Evolutionary conservation across 306 rosid genomes (phyloP).

Genomic region (Lotus japonicus): DNA sequence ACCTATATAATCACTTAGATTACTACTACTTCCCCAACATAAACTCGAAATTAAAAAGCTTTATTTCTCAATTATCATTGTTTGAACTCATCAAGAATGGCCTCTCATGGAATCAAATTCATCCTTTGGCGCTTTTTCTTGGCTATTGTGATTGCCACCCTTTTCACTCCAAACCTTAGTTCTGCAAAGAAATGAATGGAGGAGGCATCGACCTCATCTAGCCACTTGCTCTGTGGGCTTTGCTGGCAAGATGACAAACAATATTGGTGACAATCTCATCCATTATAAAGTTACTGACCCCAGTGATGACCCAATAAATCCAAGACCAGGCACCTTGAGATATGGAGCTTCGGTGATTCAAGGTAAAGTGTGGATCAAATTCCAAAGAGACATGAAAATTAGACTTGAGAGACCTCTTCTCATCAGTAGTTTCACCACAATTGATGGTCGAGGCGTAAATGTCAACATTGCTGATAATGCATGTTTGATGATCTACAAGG

Average conservation of each 20-base stretch:
- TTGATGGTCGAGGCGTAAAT: conserved; percentile 28
- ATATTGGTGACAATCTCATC: conserved; percentile 14
- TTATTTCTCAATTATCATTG: neutral
- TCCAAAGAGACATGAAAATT: conserved; percentile 25
- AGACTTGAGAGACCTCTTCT: conserved; percentile 20
- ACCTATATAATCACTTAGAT: neutral
- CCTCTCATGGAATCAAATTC: neutral
- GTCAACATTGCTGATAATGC: conserved; percentile 23
- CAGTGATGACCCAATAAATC: conserved; percentile 20
- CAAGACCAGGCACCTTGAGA: conserved; percentile 16
- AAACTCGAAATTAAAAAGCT: neutral
- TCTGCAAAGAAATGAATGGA: conserved; percentile 17
- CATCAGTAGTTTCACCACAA: conserved; percentile 36
- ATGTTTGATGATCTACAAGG: conserved; percentile 31
- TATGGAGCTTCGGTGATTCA: conserved; percentile 30
- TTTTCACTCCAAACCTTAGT: neutral
- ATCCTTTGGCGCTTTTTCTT: neutral
- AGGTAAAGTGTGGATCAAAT: conserved; percentile 34
- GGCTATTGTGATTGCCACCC: neutral
- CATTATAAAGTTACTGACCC: conserved; percentile 28
- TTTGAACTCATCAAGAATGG: neutral
- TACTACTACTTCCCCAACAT: neutral
- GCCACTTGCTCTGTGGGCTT: conserved; percentile 25
- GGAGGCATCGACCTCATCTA: conserved; percentile 6
- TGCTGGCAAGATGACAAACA: conserved; percentile 29